These are phyloP conservation scores for Melaleuca alternifolia DNA, from an alignment of 345 rosid genomes.

Conservation along the genomic window DNA sequence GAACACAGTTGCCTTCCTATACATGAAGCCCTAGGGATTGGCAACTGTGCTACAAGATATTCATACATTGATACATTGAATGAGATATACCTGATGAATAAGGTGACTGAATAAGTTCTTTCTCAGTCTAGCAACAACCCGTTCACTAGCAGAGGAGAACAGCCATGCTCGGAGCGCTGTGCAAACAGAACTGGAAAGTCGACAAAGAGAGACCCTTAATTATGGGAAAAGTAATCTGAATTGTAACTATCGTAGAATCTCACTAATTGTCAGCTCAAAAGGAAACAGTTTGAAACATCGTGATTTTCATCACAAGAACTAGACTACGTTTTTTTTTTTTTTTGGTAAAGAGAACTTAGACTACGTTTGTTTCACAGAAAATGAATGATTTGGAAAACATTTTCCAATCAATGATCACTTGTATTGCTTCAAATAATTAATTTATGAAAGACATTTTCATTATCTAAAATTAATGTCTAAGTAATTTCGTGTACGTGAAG, in stretches of 20 bases:
- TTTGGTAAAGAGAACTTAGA: too few relatives aligned
- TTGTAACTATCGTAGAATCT: neutral
- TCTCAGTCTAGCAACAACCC: slow-evolving; percentile 44
- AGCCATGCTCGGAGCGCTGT: slow-evolving; percentile 43
- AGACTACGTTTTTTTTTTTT: too few relatives aligned
- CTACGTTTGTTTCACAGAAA: too few relatives aligned
- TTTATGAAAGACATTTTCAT: too few relatives aligned
- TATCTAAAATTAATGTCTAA: too few relatives aligned
- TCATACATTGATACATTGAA: neutral
- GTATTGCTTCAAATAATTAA: too few relatives aligned
- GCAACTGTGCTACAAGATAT: neutral
- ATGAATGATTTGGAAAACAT: too few relatives aligned
- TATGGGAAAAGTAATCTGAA: neutral
- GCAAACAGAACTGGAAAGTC: slow-evolving; percentile 21
- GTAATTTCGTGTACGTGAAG: too few relatives aligned
- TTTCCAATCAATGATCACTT: too few relatives aligned
- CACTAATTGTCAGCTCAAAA: neutral
- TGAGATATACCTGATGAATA: slow-evolving; percentile 25
- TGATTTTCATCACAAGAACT: neutral
- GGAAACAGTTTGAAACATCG: neutral
- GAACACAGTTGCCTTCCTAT: neutral
- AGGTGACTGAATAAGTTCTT: slow-evolving; percentile 35
- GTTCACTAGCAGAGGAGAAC: slow-evolving; percentile 35
- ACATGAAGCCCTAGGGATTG: neutral
- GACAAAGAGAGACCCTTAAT: neutral